Base-by-base conservation (phyloP, 768 basidiomycete species). In the Pisolithus orientalis region DNA sequence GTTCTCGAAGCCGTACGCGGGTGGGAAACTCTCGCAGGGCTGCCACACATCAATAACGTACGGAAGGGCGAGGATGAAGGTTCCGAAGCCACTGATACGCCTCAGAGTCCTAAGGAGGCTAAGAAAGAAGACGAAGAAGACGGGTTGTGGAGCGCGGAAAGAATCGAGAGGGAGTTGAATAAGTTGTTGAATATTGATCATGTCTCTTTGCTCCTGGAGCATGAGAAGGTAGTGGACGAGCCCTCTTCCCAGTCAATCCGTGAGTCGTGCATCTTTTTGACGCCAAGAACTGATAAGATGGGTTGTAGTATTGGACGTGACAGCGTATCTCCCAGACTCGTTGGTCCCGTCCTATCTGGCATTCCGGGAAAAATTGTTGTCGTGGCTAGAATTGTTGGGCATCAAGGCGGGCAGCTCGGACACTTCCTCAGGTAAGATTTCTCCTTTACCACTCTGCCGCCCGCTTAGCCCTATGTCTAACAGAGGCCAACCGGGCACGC, bases 1-100 rank as follows among this genome's bases (percentile, higher is more conserved):
- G 95, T 98, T 45, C 80, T 96, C 28, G 94, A 95, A 59, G 94
- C 95, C 16, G 94, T 97, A 14, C 84, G 93, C 44, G 94, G 94
- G 13, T 98, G 90, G 85, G 90, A 93, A 64, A 83, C 78, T 40
- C 75, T 84, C 7, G 83, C 85, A 11, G 78, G 79, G 1, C 68
- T 88, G 17, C 84, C 84, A 2, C 86, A 86, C 52, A 84, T 87
- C 62, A 83, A 84, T 55, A 84, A 88, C 45, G 76, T 79, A 7
- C 78, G 74, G 27, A 82, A 83, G 59, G 78, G 59, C 16, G 62
- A 76, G 7, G 70, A 71, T 14, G 70, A 68, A 47, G 66, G 54
- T 21, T 70, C 71, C 11, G 71, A 69, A 24, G 64, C 65, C 10
- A 57, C 63, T 32, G 58, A 54, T 34, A 55, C 57, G 3, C 50